Conservation (phyloP, 306 rosid species). For the Inga laurina region DNA sequence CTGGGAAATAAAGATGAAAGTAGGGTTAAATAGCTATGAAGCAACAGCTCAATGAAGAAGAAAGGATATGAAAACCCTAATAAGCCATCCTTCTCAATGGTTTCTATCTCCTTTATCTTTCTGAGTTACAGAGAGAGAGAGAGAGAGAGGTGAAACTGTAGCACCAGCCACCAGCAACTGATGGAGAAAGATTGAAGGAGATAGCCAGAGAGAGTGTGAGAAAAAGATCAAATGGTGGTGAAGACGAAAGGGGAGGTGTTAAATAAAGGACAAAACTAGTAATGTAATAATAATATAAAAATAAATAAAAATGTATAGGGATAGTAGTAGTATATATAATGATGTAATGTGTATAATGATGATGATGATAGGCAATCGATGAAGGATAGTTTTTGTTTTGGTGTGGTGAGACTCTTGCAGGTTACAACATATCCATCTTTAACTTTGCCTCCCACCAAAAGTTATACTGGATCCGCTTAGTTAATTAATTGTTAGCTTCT, state of each 20-base stretch:
- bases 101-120: conserved; percentile 55
- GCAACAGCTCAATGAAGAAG: conserved; percentile 28
- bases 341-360: conserved; percentile 20
- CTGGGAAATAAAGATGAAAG: conserved; percentile 39
- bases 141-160: conserved; percentile 44
- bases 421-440: conserved; percentile 5
- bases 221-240: conserved; percentile 39
- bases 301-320: neutral
- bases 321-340: neutral
- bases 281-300: neutral
- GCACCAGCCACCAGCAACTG: conserved; percentile 77
- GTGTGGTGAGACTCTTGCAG: conserved; percentile 40
- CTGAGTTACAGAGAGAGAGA: conserved; percentile 34
- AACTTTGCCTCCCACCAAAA: conserved; percentile 36
- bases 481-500: neutral
- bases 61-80: conserved; percentile 49
- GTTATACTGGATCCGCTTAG: neutral
- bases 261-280: neutral
- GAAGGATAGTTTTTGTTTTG: conserved; percentile 19
- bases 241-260: conserved; percentile 44
- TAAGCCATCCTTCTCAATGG: conserved; percentile 43
- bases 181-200: conserved; percentile 43
- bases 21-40: conserved; percentile 51
- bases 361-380: conserved; percentile 48
- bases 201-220: conserved; percentile 1